Evolutionary conservation across 177 flowering plant genomes (phyloP).

Genomic region (Vitis hybrid): DNA sequence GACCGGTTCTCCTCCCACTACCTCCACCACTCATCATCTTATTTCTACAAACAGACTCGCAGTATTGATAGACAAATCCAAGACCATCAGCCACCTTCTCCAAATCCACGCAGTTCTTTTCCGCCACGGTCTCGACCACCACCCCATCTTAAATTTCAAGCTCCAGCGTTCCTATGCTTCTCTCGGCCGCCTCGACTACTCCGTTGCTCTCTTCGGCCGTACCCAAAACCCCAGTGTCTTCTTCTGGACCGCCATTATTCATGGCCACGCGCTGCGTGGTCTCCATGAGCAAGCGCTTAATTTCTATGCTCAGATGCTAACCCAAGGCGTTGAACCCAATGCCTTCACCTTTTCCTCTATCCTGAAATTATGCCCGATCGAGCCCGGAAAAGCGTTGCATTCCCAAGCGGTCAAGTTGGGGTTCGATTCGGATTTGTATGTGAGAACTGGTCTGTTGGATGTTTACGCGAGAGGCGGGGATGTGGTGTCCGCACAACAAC

Average conservation of each 20-base stretch:
- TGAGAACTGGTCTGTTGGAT: constrained; percentile 64
- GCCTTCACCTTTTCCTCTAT: constrained; percentile 71
- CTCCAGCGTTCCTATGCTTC: constrained; percentile 77
- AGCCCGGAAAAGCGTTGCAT: constrained; percentile 46
- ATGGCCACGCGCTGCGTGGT: constrained; percentile 31
- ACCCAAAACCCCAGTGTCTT: constrained; percentile 47
- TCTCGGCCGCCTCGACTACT: constrained; percentile 41
- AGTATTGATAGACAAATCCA: constrained; percentile 43
- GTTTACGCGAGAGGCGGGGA: constrained; percentile 69
- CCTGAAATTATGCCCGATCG: constrained; percentile 45
- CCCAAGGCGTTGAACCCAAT: constrained; percentile 51
- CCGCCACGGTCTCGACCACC: constrained; percentile 46
- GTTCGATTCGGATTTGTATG: constrained; percentile 47
- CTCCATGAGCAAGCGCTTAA: constrained; percentile 41
- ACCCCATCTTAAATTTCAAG: constrained; percentile 64
- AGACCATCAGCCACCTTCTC: constrained; percentile 41
- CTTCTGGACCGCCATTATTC: constrained; percentile 62
- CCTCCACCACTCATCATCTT: constrained; percentile 8
- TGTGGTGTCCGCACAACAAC: constrained; percentile 40
- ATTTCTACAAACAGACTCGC: constrained; percentile 34
- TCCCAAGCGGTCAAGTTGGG: constrained; percentile 52
- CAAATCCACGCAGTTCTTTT: constrained; percentile 77
- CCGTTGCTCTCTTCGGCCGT: constrained; percentile 46
- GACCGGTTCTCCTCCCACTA: constrained; percentile 4
- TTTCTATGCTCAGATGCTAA: constrained; percentile 53